Percentiles rank a stretch among this genome's conserved stretches.
Evolutionary conservation across 495 filamentous ascomycete genomes (phyloP).

Genomic region (Penicillium maclennaniae): DNA sequence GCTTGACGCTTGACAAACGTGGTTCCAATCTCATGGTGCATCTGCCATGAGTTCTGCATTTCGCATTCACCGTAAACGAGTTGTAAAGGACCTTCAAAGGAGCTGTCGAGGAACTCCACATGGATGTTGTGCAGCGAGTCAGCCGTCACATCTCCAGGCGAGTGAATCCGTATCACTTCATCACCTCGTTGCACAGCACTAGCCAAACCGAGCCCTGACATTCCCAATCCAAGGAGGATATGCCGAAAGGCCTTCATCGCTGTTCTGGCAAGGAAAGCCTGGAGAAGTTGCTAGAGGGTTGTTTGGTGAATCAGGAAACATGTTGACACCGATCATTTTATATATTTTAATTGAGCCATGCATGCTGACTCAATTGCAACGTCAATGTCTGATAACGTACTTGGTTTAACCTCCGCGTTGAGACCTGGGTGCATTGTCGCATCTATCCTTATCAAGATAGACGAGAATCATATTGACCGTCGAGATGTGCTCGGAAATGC

Average conservation of each 20-base stretch:
- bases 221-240: constrained; percentile 9
- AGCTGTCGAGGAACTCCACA: constrained; percentile 23
- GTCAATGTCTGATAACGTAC: neutral
- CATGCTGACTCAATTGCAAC: neutral
- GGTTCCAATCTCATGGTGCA: constrained; percentile 29
- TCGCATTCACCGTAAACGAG: constrained; percentile 32
- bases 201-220: constrained; percentile 11
- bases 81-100: constrained; percentile 25
- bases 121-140: constrained; percentile 35
- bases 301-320: neutral
- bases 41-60: constrained; percentile 9
- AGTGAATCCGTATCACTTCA: constrained; percentile 14
- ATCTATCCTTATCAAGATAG: neutral
- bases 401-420: neutral
- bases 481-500: neutral
- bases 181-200: constrained; percentile 10
- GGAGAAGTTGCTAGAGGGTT: neutral
- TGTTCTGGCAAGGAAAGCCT: neutral
- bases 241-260: constrained; percentile 9
- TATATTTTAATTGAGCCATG: neutral
- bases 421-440: neutral
- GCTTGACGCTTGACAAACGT: constrained; percentile 25
- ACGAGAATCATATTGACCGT: neutral
- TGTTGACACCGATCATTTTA: neutral
- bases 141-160: constrained; percentile 16